A percentile compares a stretch with the other conserved stretches of the same genome.
phyloP scores from a whole-genome alignment of 2,329 filamentous ascomycete species.

The Endothia cerciana region DNA sequence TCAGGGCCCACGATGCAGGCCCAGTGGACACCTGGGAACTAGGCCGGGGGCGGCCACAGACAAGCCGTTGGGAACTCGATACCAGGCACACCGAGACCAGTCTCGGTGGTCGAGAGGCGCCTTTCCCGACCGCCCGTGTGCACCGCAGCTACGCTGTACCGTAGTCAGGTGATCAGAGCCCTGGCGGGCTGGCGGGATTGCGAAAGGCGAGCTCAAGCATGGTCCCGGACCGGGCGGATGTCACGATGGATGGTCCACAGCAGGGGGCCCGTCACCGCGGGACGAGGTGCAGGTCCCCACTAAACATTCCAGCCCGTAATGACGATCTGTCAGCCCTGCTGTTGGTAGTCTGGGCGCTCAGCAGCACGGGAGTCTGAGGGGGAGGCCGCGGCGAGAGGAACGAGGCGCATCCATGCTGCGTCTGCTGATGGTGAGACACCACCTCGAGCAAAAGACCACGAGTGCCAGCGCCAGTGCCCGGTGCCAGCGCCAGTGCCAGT shows the following conservation, averaged over 20 bases:
- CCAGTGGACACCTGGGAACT: background rate
- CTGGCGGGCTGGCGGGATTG: background rate
- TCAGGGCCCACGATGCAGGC: conserved; percentile 7
- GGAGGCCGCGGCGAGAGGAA: too few species aligned
- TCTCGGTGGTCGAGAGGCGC: background rate
- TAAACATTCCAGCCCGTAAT: too few species aligned
- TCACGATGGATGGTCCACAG: conserved; percentile 4
- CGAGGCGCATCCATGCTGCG: too few species aligned
- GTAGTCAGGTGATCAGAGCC: too few species aligned
- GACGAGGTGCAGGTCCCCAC: conserved; percentile 20
- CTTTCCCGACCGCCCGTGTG: background rate
- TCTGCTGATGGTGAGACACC: too few species aligned
- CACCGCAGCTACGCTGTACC: background rate
- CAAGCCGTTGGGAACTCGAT: too few species aligned
- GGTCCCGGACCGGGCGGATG: background rate
- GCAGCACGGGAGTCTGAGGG: too few species aligned
- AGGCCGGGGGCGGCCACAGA: background rate
- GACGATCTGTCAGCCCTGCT: too few species aligned
- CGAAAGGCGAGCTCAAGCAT: background rate
- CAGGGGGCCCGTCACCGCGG: conserved; percentile 24
- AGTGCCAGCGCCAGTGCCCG: background rate
- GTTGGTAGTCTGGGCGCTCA: too few species aligned
- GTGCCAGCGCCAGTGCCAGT: too few species aligned
- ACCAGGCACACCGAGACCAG: background rate
- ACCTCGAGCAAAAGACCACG: too few species aligned